A percentile compares a stretch with the other conserved stretches of the same genome.
Evolutionary conservation across 805 yeast genomes (phyloP).

Genomic region (Saccharomycopsis babjevae): DNA sequence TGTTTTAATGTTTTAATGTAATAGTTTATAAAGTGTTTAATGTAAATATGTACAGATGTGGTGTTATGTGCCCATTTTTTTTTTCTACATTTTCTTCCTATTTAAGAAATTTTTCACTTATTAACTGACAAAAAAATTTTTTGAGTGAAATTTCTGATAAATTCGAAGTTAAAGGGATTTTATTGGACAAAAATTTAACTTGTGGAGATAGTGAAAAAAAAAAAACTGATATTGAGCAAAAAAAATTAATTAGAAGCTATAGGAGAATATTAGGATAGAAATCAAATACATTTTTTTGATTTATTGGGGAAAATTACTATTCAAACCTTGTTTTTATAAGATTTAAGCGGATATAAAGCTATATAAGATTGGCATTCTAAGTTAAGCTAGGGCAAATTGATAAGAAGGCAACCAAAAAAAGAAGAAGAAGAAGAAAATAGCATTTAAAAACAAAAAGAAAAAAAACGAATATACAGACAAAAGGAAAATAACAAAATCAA

Average conservation of each 20-base stretch:
- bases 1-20: not conserved
- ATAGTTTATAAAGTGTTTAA: too few relatives aligned
- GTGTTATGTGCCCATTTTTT: not conserved
- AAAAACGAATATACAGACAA: not conserved
- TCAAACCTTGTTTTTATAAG: not conserved
- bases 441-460: not conserved
- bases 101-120: not conserved
- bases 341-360: not conserved
- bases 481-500: not conserved
- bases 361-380: not conserved
- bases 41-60: too few relatives aligned
- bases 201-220: not conserved
- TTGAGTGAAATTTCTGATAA: constrained; percentile 1
- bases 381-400: not conserved
- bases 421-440: not conserved
- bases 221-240: not conserved
- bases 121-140: not conserved
- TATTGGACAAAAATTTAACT: not conserved
- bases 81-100: not conserved
- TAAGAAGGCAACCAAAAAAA: not conserved
- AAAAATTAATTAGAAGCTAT: not conserved
- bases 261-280: not conserved
- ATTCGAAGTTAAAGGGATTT: not conserved
- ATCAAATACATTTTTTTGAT: not conserved
- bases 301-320: not conserved